These are phyloP conservation scores for Fomes fomentarius DNA, from an alignment of 1,284 basidiomycete genomes.

Conservation along the genomic window DNA sequence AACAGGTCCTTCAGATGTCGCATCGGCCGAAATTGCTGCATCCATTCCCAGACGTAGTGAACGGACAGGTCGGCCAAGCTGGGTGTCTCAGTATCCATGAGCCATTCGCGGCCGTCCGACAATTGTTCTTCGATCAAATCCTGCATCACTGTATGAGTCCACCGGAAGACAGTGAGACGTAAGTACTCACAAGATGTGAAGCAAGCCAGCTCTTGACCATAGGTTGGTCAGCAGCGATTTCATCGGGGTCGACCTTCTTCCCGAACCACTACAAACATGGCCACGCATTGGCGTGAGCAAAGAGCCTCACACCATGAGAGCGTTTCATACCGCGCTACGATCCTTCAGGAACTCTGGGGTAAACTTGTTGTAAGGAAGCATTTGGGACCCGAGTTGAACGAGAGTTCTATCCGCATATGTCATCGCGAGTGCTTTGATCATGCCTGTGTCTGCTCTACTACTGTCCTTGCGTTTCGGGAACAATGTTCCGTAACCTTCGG, in stretches of 20 bases:
- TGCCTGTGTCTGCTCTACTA: conserved; percentile 44
- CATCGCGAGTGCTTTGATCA: conserved; percentile 50
- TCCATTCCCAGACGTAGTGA: conserved; percentile 52
- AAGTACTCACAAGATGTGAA: conserved; percentile 41
- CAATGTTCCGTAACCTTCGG: conserved; percentile 47
- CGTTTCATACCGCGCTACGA: conserved; percentile 42
- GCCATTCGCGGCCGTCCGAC: conserved; percentile 58
- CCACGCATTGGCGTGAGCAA: not conserved
- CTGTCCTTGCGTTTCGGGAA: conserved; percentile 48
- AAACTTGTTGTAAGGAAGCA: conserved; percentile 52
- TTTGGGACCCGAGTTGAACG: conserved; percentile 41
- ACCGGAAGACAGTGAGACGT: not conserved
- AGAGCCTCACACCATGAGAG: not conserved
- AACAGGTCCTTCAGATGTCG: conserved; percentile 39
- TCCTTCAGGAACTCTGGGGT: conserved; percentile 54
- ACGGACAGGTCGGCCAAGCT: conserved; percentile 54
- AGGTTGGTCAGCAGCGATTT: conserved; percentile 37
- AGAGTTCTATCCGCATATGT: conserved; percentile 47
- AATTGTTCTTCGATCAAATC: conserved; percentile 55
- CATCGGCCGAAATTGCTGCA: conserved; percentile 36
- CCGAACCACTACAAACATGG: conserved; percentile 27
- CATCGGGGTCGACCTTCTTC: conserved; percentile 38
- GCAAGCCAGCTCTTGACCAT: conserved; percentile 38
- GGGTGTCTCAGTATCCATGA: conserved; percentile 55
- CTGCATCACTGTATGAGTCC: conserved; percentile 31